phyloP scores from a whole-genome alignment of 2,329 filamentous ascomycete species.

The Trichoderma aggressivum region DNA sequence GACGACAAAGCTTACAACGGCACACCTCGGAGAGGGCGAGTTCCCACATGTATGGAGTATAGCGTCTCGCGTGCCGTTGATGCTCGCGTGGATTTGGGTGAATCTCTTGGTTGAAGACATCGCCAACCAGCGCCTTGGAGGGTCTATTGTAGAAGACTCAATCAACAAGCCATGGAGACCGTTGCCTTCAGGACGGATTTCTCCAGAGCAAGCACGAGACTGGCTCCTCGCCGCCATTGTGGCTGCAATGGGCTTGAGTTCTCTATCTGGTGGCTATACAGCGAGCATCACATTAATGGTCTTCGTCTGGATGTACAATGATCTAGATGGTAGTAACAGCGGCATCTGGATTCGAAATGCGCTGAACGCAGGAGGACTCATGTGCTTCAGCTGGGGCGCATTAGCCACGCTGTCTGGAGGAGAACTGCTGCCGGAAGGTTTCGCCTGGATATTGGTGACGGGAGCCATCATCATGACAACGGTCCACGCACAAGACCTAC shows the following conservation, averaged over 20 bases:
- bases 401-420: constrained; percentile 21
- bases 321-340: constrained; percentile 28
- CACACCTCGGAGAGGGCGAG: neutral
- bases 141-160: constrained; percentile 27
- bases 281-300: constrained; percentile 26
- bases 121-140: constrained; percentile 27
- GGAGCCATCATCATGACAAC: constrained; percentile 27
- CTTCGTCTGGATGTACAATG: constrained; percentile 32
- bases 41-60: neutral
- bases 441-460: constrained; percentile 25
- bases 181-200: constrained; percentile 26
- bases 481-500: constrained; percentile 29
- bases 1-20: constrained; percentile 1
- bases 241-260: constrained; percentile 20
- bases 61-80: constrained; percentile 18
- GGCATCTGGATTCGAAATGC: constrained; percentile 26
- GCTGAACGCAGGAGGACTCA: constrained; percentile 28
- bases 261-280: constrained; percentile 19
- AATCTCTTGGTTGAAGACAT: constrained; percentile 30
- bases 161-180: constrained; percentile 35
- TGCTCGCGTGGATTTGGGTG: constrained; percentile 29
- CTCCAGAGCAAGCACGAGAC: constrained; percentile 25
- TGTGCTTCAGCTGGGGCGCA: constrained; percentile 31
- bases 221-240: constrained; percentile 26
- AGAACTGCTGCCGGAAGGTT: constrained; percentile 18